A percentile compares a stretch with the other conserved stretches of the same genome.
Evolutionary conservation across 2,329 filamentous ascomycete species (phyloP).

Genomic region (Aureobasidium sp.): DNA sequence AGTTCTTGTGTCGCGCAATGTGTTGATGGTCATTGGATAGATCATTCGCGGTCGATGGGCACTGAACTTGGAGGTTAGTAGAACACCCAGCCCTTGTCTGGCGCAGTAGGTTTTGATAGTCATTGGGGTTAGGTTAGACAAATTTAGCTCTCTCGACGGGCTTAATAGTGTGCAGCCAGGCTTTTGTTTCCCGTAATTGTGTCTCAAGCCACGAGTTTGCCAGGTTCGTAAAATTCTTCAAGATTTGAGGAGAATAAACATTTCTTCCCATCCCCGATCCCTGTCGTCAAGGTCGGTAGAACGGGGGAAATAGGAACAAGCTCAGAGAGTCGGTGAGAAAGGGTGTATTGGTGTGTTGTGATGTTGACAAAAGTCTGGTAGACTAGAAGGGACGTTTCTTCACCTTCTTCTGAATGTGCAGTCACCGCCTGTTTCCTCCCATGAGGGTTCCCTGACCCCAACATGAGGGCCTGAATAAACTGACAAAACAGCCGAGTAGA

Average conservation of each 20-base stretch:
- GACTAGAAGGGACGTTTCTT: constrained; percentile 10
- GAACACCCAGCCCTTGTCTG: neutral
- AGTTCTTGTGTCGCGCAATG: neutral
- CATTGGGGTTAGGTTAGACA: neutral
- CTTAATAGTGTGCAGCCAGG: constrained; percentile 2
- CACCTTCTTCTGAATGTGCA: neutral
- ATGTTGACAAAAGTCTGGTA: constrained; percentile 1
- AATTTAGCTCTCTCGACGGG: neutral
- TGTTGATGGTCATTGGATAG: neutral
- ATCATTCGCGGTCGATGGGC: neutral
- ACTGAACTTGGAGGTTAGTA: neutral
- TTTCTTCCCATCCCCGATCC: neutral
- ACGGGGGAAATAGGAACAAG: neutral
- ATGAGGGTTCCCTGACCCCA: neutral
- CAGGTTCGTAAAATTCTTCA: neutral
- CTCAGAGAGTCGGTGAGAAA: constrained; percentile 3
- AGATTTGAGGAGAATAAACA: neutral
- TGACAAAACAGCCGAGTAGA: neutral
- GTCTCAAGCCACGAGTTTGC: neutral
- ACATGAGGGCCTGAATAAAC: neutral
- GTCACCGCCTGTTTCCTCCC: neutral
- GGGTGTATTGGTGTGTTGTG: constrained; percentile 6
- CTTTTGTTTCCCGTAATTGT: constrained; percentile 8
- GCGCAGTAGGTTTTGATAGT: neutral
- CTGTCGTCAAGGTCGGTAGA: neutral